Percentiles rank a stretch among this genome's conserved stretches.
phyloP scores from a whole-genome alignment of 257 asterid genomes.

The Handroanthus guayacan region DNA sequence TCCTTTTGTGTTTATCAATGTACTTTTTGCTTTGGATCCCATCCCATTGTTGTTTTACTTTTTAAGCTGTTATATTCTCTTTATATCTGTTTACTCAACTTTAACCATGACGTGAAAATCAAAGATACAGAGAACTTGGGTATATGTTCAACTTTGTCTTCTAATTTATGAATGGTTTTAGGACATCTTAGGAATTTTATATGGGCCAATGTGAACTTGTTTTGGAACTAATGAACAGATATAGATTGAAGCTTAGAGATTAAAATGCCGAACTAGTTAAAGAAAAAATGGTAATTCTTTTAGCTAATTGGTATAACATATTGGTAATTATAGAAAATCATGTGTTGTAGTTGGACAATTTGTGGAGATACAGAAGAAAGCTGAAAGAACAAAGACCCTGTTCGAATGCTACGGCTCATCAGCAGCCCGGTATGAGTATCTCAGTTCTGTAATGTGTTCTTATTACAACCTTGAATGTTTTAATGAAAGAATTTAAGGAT shows the following conservation, averaged over 20 bases:
- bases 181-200: constrained; percentile 15
- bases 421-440: constrained; percentile 42
- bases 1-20: constrained; percentile 21
- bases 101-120: constrained; percentile 21
- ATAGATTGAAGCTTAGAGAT: not conserved
- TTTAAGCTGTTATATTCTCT: constrained; percentile 9
- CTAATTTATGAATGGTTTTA: too few relatives aligned
- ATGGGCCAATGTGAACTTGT: constrained; percentile 13
- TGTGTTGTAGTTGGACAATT: constrained; percentile 63
- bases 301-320: not conserved
- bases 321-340: constrained; percentile 26
- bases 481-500: not conserved
- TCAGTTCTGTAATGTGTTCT: not conserved
- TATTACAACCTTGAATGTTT: too few relatives aligned
- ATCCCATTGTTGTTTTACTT: not conserved
- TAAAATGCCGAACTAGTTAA: not conserved
- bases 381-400: constrained; percentile 68
- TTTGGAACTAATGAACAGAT: constrained; percentile 18
- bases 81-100: not conserved
- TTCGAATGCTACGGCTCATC: constrained; percentile 46
- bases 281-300: constrained; percentile 8
- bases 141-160: not conserved
- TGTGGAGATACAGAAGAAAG: constrained; percentile 85
- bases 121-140: constrained; percentile 17
- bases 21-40: not conserved